These are phyloP conservation scores for Diaporthe citriasiana DNA, from an alignment of 2,329 filamentous ascomycete genomes.

Conservation along the genomic window DNA sequence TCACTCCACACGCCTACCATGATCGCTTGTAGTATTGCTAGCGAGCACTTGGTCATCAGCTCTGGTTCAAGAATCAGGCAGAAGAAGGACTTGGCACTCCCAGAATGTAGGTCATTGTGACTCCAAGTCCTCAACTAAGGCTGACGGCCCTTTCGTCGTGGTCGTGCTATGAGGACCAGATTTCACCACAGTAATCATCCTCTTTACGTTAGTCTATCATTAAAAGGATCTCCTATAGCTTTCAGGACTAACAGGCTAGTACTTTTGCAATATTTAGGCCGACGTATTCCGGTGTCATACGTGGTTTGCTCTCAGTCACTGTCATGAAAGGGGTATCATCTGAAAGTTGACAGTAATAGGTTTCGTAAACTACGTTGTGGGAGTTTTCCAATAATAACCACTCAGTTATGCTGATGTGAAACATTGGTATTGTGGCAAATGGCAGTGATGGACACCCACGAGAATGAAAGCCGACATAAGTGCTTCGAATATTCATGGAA, in stretches of 20 bases:
- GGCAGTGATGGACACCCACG: background rate
- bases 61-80: background rate
- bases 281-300: background rate
- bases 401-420: too few relatives aligned
- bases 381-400: too few relatives aligned
- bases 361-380: background rate
- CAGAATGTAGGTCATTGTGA: too few relatives aligned
- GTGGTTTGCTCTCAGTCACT: background rate
- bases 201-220: background rate
- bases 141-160: background rate
- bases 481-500: background rate
- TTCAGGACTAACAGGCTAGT: accelerated
- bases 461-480: background rate
- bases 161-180: background rate
- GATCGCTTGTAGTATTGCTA: background rate
- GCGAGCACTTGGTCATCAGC: too few relatives aligned
- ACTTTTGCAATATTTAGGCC: background rate
- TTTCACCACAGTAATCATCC: background rate
- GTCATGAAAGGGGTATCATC: background rate
- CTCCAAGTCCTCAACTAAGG: background rate
- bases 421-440: too few relatives aligned
- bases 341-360: background rate
- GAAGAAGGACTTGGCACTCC: background rate
- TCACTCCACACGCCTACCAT: background rate
- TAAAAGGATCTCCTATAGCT: background rate